A percentile compares a stretch with the other conserved stretches of the same genome.
Conservation (phyloP, 108 stramenopile species). For the Pseudonitzschia delicatissima region DNA sequence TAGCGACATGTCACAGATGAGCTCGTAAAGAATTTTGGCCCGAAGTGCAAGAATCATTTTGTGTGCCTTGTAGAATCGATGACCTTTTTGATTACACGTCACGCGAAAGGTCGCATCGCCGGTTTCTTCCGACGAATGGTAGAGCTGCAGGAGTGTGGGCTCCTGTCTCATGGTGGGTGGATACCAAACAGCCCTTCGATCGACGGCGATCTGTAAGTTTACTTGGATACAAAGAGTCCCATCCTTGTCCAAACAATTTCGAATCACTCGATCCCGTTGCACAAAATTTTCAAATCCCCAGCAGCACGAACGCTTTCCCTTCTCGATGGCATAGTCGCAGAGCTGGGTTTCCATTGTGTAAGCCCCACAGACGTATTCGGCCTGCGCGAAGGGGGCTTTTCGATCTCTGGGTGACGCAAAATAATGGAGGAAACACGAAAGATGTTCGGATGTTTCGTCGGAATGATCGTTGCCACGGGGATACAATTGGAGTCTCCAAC, state of each 20-base stretch:
- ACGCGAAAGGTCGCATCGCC: slow-evolving; percentile 2
- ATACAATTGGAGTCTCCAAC: slow-evolving; percentile 11
- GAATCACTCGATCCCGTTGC: not conserved
- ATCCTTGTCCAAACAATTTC: not conserved
- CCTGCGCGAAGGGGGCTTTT: not conserved
- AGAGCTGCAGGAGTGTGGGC: slow-evolving; percentile 3
- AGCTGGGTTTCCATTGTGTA: not conserved
- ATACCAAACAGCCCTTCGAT: slow-evolving; percentile 7
- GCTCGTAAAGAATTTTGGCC: not conserved
- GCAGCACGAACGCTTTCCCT: not conserved
- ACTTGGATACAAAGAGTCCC: not conserved
- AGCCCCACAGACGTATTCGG: not conserved
- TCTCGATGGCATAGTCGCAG: not conserved
- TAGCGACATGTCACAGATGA: not conserved
- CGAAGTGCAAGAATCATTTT: slow-evolving; percentile 11
- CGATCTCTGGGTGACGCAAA: not conserved
- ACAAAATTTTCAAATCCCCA: slow-evolving; percentile 9
- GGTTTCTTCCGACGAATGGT: slow-evolving; percentile 1
- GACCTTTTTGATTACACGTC: too few relatives aligned
- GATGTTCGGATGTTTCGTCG: not conserved
- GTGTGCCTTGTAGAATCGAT: not conserved
- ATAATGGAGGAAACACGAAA: slow-evolving; percentile 13
- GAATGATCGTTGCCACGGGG: slow-evolving; percentile 1
- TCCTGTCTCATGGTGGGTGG: slow-evolving; percentile 5
- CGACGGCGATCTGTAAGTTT: not conserved